Conservation (phyloP, 192 early-diverging fungal genomes). For the Linnemannia zychae region DNA sequence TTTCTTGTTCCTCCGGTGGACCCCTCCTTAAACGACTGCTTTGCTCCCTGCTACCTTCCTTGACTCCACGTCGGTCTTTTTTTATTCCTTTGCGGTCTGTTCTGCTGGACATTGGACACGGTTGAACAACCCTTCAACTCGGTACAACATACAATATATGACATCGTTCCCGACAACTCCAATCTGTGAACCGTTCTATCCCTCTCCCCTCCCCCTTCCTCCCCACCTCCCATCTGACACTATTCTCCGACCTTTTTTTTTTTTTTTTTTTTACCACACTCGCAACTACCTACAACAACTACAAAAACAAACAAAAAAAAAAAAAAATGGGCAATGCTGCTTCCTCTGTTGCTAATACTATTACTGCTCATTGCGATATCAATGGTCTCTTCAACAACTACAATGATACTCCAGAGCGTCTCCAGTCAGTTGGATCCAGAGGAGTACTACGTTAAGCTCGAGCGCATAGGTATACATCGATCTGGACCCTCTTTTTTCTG, state of each 20-base stretch:
- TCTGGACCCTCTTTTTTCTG: neutral
- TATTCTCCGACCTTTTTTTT: neutral
- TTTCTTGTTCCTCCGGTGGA: neutral
- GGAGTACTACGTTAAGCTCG: constrained; percentile 74
- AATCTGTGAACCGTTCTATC: neutral
- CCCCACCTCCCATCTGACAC: neutral
- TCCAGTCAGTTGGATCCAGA: constrained; percentile 71
- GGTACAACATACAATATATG: constrained; percentile 5
- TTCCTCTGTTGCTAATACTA: neutral
- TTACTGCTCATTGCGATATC: neutral
- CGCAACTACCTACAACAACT: neutral
- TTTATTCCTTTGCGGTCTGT: too few species aligned
- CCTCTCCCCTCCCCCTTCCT: neutral
- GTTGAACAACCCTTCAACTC: neutral
- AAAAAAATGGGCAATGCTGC: neutral
- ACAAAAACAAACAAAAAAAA: neutral
- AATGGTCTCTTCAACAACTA: neutral
- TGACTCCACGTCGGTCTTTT: too few species aligned
- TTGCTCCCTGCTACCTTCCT: neutral
- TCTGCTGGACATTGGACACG: too few species aligned
- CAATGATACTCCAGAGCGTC: constrained; percentile 37
- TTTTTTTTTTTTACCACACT: neutral
- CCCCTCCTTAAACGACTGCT: too few species aligned
- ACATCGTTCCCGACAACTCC: constrained; percentile 25
- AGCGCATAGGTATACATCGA: constrained; percentile 69